phyloP scores from a whole-genome alignment of 495 filamentous ascomycete genomes.

The Symbiotaphrina buchneri region DNA sequence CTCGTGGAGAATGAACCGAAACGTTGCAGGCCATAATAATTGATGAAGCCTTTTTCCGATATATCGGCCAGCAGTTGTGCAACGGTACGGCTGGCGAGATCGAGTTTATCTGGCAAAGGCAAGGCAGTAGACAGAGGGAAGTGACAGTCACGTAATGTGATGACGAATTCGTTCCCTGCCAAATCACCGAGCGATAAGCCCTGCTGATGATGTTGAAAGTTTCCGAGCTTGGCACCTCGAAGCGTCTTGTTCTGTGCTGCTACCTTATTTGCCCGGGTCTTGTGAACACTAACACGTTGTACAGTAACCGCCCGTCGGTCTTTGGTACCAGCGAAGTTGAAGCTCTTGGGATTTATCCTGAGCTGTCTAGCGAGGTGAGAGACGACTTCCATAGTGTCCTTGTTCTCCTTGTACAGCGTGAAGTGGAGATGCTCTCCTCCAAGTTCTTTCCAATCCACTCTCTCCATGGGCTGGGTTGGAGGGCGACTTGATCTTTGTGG shows the following conservation, averaged over 20 bases:
- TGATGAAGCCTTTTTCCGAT: slow-evolving; percentile 56
- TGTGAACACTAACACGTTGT: slow-evolving; percentile 56
- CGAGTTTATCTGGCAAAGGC: slow-evolving; percentile 14
- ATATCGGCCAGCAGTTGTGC: slow-evolving; percentile 28
- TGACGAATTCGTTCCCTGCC: slow-evolving; percentile 71
- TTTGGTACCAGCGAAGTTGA: slow-evolving; percentile 85
- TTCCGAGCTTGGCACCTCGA: slow-evolving; percentile 41
- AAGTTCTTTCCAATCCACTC: slow-evolving; percentile 19
- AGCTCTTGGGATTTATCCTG: slow-evolving; percentile 40
- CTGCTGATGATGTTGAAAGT: slow-evolving; percentile 49
- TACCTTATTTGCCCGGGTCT: slow-evolving; percentile 38
- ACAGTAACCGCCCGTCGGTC: slow-evolving; percentile 75
- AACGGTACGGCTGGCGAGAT: slow-evolving; percentile 27
- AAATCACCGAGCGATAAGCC: slow-evolving; percentile 66
- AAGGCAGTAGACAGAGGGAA: slow-evolving; percentile 26
- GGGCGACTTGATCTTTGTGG: slow-evolving; percentile 7
- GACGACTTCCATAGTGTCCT: slow-evolving; percentile 88
- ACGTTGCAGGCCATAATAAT: slow-evolving; percentile 88
- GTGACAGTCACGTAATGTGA: slow-evolving; percentile 67
- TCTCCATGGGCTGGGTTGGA: slow-evolving; percentile 6
- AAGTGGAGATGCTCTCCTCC: slow-evolving; percentile 78
- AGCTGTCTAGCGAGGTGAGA: slow-evolving; percentile 44
- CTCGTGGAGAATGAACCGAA: slow-evolving; percentile 70
- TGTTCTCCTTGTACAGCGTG: slow-evolving; percentile 92
- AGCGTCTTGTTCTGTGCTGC: slow-evolving; percentile 36